Conservation (phyloP, 2,329 filamentous ascomycete species). For the Alternaria incomplexa region DNA sequence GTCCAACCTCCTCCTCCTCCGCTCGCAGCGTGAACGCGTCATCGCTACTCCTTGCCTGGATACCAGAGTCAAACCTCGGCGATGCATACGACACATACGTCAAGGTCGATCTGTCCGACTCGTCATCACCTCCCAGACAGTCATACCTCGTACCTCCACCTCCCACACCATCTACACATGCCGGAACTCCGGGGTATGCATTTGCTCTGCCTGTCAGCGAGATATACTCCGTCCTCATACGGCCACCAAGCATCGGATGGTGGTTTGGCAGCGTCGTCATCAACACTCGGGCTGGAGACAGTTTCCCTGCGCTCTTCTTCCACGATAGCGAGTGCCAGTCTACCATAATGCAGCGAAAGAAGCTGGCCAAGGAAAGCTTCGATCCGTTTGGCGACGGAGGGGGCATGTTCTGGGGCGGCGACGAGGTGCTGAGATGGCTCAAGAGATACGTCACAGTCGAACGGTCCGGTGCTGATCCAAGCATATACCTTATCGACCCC, state of each 20-base stretch:
- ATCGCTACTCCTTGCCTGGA: constrained; percentile 87
- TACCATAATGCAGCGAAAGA: constrained; percentile 93
- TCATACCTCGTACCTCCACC: constrained; percentile 91
- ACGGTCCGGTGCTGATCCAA: constrained; percentile 83
- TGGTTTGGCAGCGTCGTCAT: constrained; percentile 97
- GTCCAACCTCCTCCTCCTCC: constrained; percentile 52
- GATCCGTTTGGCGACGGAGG: constrained; percentile 87
- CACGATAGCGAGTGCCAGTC: constrained; percentile 97
- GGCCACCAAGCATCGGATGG: constrained; percentile 94
- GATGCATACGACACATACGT: constrained; percentile 86
- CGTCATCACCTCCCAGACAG: constrained; percentile 79
- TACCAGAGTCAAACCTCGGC: constrained; percentile 87
- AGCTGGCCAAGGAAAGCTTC: constrained; percentile 80
- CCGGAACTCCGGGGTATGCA: constrained; percentile 77
- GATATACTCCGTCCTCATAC: constrained; percentile 87
- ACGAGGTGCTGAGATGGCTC: constrained; percentile 92
- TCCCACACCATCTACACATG: constrained; percentile 80
- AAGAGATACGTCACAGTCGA: constrained; percentile 83
- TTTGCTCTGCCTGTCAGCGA: constrained; percentile 91
- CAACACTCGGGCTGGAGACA: constrained; percentile 88
- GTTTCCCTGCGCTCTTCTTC: constrained; percentile 95
- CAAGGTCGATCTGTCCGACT: constrained; percentile 89
- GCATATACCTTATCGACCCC: constrained; percentile 89
- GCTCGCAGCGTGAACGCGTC: constrained; percentile 60
- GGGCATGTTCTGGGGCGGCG: constrained; percentile 95